These are phyloP conservation scores for Saturnispora bothae DNA, from an alignment of 805 yeast genomes.

Conservation along the genomic window DNA sequence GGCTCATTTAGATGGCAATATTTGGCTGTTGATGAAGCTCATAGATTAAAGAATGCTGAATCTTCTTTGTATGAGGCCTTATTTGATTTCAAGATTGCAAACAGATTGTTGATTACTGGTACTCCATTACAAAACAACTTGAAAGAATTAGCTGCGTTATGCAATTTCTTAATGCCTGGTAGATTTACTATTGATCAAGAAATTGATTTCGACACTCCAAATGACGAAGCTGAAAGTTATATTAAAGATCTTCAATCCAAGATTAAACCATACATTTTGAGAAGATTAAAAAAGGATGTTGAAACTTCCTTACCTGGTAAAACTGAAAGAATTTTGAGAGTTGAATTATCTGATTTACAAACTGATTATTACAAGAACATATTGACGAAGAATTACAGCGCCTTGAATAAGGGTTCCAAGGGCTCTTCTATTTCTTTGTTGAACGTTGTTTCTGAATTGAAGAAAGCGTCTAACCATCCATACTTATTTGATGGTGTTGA, in stretches of 20 bases:
- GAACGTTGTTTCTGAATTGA: constrained; percentile 90
- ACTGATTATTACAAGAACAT: constrained; percentile 93
- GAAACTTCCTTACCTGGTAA: constrained; percentile 95
- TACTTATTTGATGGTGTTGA: constrained; percentile 91
- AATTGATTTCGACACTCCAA: constrained; percentile 87
- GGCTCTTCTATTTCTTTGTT: constrained; percentile 77
- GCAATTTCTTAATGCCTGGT: constrained; percentile 95
- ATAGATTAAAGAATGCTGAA: constrained; percentile 88
- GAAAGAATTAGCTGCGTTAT: constrained; percentile 89
- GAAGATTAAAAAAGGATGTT: constrained; percentile 93
- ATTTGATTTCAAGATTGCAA: constrained; percentile 68
- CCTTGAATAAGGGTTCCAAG: constrained; percentile 74
- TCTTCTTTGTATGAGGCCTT: constrained; percentile 86
- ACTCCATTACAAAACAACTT: constrained; percentile 96
- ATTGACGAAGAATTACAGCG: constrained; percentile 83
- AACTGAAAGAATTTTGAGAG: constrained; percentile 89
- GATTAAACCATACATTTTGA: constrained; percentile 82
- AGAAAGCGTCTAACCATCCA: constrained; percentile 96
- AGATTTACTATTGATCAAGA: constrained; percentile 83
- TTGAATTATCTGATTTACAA: constrained; percentile 89
- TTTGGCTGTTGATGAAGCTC: constrained; percentile 97
- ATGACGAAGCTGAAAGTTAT: constrained; percentile 77
- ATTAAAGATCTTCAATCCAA: constrained; percentile 77
- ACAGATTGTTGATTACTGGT: constrained; percentile 88
- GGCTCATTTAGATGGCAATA: constrained; percentile 90